phyloP scores from a whole-genome alignment of 2,329 filamentous ascomycete species.

The Pyrenophora graminea region DNA sequence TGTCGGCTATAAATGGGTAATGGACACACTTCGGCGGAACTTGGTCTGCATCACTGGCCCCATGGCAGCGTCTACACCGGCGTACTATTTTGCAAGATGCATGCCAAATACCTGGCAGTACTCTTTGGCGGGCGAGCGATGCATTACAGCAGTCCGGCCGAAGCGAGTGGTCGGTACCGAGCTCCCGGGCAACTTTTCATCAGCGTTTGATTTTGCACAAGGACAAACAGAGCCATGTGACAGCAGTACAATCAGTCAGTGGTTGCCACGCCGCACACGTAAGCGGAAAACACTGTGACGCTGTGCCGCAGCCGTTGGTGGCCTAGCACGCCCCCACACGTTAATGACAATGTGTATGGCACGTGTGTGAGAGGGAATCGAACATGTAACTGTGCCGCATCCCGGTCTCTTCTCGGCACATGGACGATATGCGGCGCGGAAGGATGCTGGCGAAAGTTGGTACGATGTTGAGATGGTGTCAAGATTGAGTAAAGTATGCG shows the following conservation, averaged over 20 bases:
- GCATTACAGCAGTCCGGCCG: too few species aligned
- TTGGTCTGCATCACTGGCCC: too few species aligned
- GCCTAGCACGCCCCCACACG: background rate
- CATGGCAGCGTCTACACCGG: too few species aligned
- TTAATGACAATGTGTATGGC: background rate
- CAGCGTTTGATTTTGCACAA: background rate
- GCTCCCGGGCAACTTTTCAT: background rate
- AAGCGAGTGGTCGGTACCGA: too few species aligned
- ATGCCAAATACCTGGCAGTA: too few species aligned
- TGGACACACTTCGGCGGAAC: too few species aligned
- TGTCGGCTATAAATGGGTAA: too few species aligned
- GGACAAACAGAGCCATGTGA: too few species aligned
- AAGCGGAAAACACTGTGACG: background rate
- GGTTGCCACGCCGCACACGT: conserved; percentile 10
- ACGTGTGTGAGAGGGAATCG: background rate
- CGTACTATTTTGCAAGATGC: too few species aligned
- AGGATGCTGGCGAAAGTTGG: background rate
- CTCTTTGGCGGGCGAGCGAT: too few species aligned
- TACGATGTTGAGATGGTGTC: conserved; percentile 3
- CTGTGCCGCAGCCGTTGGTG: conserved; percentile 15
- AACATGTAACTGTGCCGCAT: background rate
- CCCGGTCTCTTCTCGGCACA: background rate
- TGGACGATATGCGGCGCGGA: background rate
- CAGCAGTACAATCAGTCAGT: background rate
- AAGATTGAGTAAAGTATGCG: conserved; percentile 4